Base-by-base conservation (phyloP, 192 early-diverging fungal species). In the Allomyces javanicus region DNA sequence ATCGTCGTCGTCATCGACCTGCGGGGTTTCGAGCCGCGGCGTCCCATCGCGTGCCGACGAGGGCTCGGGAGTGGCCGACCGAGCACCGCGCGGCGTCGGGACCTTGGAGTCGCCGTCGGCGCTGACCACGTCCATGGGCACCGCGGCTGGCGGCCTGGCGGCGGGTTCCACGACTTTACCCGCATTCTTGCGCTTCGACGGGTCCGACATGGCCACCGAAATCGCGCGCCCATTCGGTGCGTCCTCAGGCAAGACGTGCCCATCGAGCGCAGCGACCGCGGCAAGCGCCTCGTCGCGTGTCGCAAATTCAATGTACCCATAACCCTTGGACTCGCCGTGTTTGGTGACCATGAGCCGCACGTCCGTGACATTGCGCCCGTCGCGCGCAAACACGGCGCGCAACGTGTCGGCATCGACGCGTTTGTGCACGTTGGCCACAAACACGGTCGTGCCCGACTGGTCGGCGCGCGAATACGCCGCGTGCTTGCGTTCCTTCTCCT, bases 271-370 rank as follows among this genome's bases (percentile, higher is more conserved):
- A 40, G 33, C 33, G 2, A 58, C 50, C 17, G 50, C 50, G 0
- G 50, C 50, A 9, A 14, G 50, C 50, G 50, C 50, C 2, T 14
- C 50, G 2, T 58, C 50, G 17, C 17, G 17, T 3, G 12, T n/a
- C 17, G 17, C 17, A 14, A 58, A 21, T 12, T 14, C 21, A 2
- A 58, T n/a, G 50, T 58, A 58, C 50, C 50, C 50, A 12, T 21
- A 58, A 4, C 50, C 50, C 21, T 58, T 58, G 21, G 12, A n/a
- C 50, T 58, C 50, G 50, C 50, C 50, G 17, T 21, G 50, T 12
- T 58, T 58, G 50, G 50, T 58, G 50, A 58, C 50, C 50, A 58
- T 58, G 17, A 58, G 50, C 50, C 50, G 50, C 50, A 58, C 50
- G 17, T 58, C 50, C 50, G 12, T n/a, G 2, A 58, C 50, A 3